Conservation (phyloP, 306 rosid species). For the Dalbergia cochinchinensis region DNA sequence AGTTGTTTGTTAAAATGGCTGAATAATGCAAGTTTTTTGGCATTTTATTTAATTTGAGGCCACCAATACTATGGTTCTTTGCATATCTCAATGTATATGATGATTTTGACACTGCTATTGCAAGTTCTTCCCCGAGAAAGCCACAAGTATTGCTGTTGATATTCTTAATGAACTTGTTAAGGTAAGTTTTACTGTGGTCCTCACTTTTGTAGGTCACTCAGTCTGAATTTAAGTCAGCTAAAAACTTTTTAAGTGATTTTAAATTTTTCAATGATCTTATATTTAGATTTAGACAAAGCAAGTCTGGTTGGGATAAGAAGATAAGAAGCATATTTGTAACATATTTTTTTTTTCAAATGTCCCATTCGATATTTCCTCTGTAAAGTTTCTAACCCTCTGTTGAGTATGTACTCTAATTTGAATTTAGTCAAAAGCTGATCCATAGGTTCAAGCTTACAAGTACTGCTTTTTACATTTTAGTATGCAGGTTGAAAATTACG, state of each 20-base stretch:
- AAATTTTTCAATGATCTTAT: slow-evolving; percentile 25
- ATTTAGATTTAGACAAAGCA: slow-evolving; percentile 22
- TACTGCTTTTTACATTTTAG: slow-evolving; percentile 31
- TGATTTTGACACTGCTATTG: slow-evolving; percentile 39
- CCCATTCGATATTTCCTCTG: not conserved
- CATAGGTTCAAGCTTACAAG: slow-evolving; percentile 19
- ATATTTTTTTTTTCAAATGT: slow-evolving; percentile 19
- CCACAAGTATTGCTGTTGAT: slow-evolving; percentile 68
- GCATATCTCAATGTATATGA: slow-evolving; percentile 2
- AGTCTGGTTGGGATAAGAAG: slow-evolving; percentile 18
- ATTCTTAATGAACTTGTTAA: slow-evolving; percentile 77
- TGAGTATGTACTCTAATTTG: not conserved
- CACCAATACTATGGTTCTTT: slow-evolving; percentile 12
- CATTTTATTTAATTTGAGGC: slow-evolving; percentile 18
- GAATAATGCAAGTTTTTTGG: not conserved
- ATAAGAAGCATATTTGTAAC: not conserved
- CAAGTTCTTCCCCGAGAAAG: slow-evolving; percentile 97
- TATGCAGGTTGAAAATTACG: slow-evolving; percentile 77
- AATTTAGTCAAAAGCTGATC: slow-evolving; percentile 33
- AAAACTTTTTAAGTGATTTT: slow-evolving; percentile 8
- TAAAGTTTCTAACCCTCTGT: slow-evolving; percentile 18
- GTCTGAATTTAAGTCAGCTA: not conserved
- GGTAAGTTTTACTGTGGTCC: slow-evolving; percentile 58
- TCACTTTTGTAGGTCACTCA: slow-evolving; percentile 20
- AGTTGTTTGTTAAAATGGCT: slow-evolving; percentile 10